Conservation (phyloP, 331 rosid genomes). For the Erythrophleum ivorense region DNA sequence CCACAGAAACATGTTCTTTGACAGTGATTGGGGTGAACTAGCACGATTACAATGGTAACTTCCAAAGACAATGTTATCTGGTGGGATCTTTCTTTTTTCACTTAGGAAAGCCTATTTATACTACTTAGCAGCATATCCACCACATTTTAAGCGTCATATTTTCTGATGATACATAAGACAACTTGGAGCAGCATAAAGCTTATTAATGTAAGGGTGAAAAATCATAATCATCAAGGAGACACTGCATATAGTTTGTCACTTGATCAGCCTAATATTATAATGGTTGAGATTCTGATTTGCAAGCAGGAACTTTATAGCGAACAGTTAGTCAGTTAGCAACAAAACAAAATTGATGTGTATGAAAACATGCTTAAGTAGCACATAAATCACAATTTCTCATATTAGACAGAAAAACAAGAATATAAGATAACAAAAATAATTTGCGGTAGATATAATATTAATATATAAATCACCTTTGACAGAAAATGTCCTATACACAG, state of each 20-base stretch:
- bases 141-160: not conserved
- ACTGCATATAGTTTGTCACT: not conserved
- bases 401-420: constrained; percentile 31
- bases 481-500: constrained; percentile 95
- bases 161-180: constrained; percentile 1
- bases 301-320: constrained; percentile 18
- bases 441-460: not conserved
- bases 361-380: constrained; percentile 20
- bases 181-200: constrained; percentile 12
- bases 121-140: not conserved
- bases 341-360: not conserved
- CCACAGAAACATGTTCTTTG: too few relatives aligned
- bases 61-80: not conserved
- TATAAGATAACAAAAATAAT: not conserved
- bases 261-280: not conserved
- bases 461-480: constrained; percentile 66
- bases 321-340: not conserved
- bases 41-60: not conserved
- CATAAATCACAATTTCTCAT: constrained; percentile 19
- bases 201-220: constrained; percentile 14
- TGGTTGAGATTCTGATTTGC: not conserved
- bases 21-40: not conserved
- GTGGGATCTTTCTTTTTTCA: not conserved
- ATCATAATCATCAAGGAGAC: not conserved
- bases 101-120: not conserved